Evolutionary conservation across 2,329 filamentous ascomycete species (phyloP).

Genomic region (Calonectria pseudoturangicola): DNA sequence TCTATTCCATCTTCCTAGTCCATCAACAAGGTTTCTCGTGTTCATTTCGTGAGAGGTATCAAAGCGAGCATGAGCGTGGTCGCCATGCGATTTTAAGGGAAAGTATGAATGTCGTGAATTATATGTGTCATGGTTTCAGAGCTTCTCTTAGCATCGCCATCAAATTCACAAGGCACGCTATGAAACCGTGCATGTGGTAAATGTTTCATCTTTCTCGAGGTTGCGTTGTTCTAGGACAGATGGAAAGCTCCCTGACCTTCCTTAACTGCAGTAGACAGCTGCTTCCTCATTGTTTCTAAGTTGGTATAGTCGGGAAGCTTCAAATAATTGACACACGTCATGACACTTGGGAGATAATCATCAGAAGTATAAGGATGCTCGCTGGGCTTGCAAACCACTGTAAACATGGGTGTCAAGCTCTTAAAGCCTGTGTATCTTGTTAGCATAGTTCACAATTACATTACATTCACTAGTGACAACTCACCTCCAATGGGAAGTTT

Average conservation of each 20-base stretch:
- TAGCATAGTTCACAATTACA: slow-evolving; percentile 50
- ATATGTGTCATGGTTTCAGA: slow-evolving; percentile 24
- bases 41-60: slow-evolving; percentile 53
- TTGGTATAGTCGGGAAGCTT: slow-evolving; percentile 96
- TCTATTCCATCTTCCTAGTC: slow-evolving; percentile 55
- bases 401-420: slow-evolving; percentile 97
- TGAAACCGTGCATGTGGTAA: neutral
- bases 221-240: slow-evolving; percentile 78
- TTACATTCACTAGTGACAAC: slow-evolving; percentile 56
- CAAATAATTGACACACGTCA: slow-evolving; percentile 99
- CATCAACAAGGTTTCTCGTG: slow-evolving; percentile 43
- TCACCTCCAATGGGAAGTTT: slow-evolving; percentile 98
- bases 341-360: slow-evolving; percentile 99
- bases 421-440: slow-evolving; percentile 85
- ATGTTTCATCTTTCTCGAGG: neutral
- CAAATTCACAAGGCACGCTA: neutral
- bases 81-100: slow-evolving; percentile 40
- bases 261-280: slow-evolving; percentile 89
- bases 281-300: slow-evolving; percentile 84
- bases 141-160: slow-evolving; percentile 13
- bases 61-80: slow-evolving; percentile 46
- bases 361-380: slow-evolving; percentile 95
- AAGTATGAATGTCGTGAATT: slow-evolving; percentile 32
- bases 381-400: slow-evolving; percentile 98
- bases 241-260: slow-evolving; percentile 99